phyloP scores from a whole-genome alignment of 2,329 filamentous ascomycete genomes.

The Alternaria sp. region DNA sequence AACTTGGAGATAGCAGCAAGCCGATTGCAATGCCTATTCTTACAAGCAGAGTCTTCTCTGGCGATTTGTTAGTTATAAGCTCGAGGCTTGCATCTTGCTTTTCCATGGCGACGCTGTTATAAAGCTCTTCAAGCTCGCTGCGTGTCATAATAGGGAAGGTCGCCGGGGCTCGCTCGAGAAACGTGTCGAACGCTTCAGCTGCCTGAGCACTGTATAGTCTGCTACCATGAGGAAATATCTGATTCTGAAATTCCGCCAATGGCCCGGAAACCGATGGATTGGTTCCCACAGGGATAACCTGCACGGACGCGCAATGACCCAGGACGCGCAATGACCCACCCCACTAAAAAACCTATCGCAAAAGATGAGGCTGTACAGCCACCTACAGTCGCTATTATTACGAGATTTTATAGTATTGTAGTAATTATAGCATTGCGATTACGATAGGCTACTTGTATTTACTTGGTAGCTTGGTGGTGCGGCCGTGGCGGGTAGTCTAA shows the following conservation, averaged over 20 bases:
- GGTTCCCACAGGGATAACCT: background rate
- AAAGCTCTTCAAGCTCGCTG: background rate
- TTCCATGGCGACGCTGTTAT: background rate
- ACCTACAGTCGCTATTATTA: no score
- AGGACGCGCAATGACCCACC: no score
- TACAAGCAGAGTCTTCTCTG: constrained; percentile 12
- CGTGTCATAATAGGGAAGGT: background rate
- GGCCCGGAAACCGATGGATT: background rate
- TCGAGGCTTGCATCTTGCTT: background rate
- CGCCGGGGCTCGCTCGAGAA: background rate
- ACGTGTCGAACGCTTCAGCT: background rate
- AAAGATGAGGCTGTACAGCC: no score
- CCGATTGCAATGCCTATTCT: constrained; percentile 19
- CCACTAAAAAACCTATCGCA: no score
- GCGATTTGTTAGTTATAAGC: background rate
- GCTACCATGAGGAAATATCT: background rate
- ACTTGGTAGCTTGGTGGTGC: no score
- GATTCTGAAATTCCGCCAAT: background rate
- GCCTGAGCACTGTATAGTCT: background rate
- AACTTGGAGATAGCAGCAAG: constrained; percentile 12
- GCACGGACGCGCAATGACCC: no score
- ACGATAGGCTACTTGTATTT: no score
- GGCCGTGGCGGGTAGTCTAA: no score
- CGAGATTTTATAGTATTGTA: no score
- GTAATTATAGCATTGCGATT: no score